A percentile compares a stretch with the other conserved stretches of the same genome.
These are phyloP conservation scores for Dispira parvispora DNA, from an alignment of 192 early-diverging fungal species.

Conservation along the genomic window DNA sequence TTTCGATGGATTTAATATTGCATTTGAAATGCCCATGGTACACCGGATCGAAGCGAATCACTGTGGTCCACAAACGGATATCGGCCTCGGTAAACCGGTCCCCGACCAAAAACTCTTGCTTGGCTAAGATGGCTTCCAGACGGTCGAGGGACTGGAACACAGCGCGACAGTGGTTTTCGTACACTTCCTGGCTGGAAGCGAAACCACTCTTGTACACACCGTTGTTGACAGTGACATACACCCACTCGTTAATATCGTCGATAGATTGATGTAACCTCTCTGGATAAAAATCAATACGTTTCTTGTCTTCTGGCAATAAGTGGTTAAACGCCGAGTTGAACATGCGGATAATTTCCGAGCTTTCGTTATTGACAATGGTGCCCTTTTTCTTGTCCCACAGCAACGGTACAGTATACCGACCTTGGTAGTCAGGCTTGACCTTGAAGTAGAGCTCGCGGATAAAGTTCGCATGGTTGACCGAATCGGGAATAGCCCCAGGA, in stretches of 20 bases:
- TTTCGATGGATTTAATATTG: conserved; percentile 67
- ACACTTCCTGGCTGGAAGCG: conserved; percentile 71
- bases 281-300: conserved; percentile 66
- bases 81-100: conserved; percentile 80
- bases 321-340: conserved; percentile 82
- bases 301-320: conserved; percentile 38
- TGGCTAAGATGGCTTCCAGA: conserved; percentile 61
- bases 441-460: conserved; percentile 85
- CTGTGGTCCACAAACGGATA: conserved; percentile 85
- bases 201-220: conserved; percentile 93
- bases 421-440: conserved; percentile 55
- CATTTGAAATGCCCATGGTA: conserved; percentile 95
- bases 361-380: conserved; percentile 96
- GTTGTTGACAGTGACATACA: conserved; percentile 91
- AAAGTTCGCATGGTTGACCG: conserved; percentile 53
- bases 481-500: conserved; percentile 61
- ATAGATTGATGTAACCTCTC: conserved; percentile 52
- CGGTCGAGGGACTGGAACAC: conserved; percentile 67
- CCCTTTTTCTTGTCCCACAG: conserved; percentile 89
- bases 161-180: conserved; percentile 51
- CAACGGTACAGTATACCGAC: conserved; percentile 81
- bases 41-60: conserved; percentile 88
- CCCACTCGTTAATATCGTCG: conserved; percentile 76
- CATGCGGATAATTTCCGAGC: conserved; percentile 89
- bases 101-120: conserved; percentile 62